These are phyloP conservation scores for Albizia julibrissin DNA, from an alignment of 306 rosid species.

Conservation along the genomic window DNA sequence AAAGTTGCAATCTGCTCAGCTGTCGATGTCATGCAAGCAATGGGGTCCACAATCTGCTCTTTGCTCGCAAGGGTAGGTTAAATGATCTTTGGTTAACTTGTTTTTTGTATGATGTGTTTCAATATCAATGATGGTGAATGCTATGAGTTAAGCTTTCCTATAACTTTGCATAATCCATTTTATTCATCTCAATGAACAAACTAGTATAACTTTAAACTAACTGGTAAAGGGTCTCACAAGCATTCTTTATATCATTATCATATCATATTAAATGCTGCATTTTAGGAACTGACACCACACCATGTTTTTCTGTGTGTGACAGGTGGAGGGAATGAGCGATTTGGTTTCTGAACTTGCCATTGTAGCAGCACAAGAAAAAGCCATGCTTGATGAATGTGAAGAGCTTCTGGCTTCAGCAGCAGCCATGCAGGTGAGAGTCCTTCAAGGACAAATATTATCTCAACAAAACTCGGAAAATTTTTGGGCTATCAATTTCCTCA, in stretches of 20 bases:
- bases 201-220: slow-evolving; percentile 1
- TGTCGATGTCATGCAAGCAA: slow-evolving; percentile 81
- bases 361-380: slow-evolving; percentile 79
- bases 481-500: neutral
- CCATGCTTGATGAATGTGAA: slow-evolving; percentile 87
- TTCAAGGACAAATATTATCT: slow-evolving; percentile 24
- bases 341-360: slow-evolving; percentile 82
- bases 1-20: slow-evolving; percentile 89
- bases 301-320: slow-evolving; percentile 29
- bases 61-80: slow-evolving; percentile 74
- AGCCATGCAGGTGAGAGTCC: slow-evolving; percentile 77
- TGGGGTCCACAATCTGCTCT: slow-evolving; percentile 83
- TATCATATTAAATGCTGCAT: slow-evolving; percentile 22
- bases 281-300: slow-evolving; percentile 26
- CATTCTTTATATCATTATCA: neutral
- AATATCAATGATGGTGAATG: neutral
- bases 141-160: neutral
- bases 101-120: slow-evolving; percentile 13
- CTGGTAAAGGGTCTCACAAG: slow-evolving; percentile 5
- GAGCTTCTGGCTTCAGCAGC: slow-evolving; percentile 64
- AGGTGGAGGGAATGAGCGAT: slow-evolving; percentile 74
- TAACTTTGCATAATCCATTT: neutral
- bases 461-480: neutral
- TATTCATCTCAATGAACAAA: slow-evolving; percentile 30
- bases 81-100: slow-evolving; percentile 20